Conservation (phyloP, 1,284 basidiomycete species). For the Fistulina hepatica region DNA sequence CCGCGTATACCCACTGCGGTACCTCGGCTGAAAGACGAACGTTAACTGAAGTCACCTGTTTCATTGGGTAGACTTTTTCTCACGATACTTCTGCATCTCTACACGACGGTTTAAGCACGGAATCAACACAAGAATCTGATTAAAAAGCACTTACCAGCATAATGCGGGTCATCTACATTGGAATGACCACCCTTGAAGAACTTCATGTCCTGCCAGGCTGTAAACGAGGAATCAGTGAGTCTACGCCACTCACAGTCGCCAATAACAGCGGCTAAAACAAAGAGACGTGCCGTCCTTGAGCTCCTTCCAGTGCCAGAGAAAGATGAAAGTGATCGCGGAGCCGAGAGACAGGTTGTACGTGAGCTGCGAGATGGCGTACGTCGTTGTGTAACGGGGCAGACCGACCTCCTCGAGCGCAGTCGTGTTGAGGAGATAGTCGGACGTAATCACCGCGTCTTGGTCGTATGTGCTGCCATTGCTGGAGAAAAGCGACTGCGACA, state of each 20-base stretch:
- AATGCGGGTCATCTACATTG: constrained; percentile 39
- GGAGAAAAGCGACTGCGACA: constrained; percentile 39
- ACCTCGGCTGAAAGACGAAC: constrained; percentile 28
- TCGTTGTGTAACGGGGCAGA: constrained; percentile 39
- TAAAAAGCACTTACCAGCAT: constrained; percentile 22
- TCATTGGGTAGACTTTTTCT: not conserved
- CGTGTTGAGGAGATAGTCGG: constrained; percentile 31
- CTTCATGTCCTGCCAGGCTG: constrained; percentile 33
- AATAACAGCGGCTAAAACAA: too few species aligned
- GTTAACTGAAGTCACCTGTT: not conserved
- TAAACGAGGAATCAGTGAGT: not conserved
- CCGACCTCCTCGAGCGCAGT: constrained; percentile 29
- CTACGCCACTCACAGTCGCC: not conserved
- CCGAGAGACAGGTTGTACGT: constrained; percentile 41
- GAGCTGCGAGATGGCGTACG: constrained; percentile 38
- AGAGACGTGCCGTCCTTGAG: constrained; percentile 23
- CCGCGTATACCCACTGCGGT: constrained; percentile 41
- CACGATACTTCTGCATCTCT: constrained; percentile 40
- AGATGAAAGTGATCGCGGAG: constrained; percentile 36
- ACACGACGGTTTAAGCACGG: constrained; percentile 7
- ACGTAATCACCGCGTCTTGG: constrained; percentile 33
- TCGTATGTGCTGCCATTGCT: constrained; percentile 33
- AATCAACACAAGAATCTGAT: not conserved
- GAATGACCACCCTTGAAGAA: constrained; percentile 28
- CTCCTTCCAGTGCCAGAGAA: constrained; percentile 42